Evolutionary conservation across 305 asterid species (phyloP), one percentile per base, ranked within the genome.

Genomic region (Fraxinus sp.): DNA sequence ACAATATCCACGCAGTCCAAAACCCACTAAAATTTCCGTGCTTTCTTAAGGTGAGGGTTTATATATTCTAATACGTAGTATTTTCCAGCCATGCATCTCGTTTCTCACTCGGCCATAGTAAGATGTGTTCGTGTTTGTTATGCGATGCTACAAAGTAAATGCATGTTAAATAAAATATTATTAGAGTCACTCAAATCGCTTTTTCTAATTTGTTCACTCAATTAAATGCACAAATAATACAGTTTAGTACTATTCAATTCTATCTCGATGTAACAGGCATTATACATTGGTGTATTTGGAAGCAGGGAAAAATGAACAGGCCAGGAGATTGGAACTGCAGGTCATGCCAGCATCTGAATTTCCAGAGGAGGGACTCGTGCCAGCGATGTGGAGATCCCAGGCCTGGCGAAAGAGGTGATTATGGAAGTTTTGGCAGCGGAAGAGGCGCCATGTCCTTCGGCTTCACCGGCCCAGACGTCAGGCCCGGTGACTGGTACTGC

Each of bases 401-500:
- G 88, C 95, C 93, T 4, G 97, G 93, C 0, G 94, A 83, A 2
- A 35, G 89, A n/a, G 90, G 75, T 0, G 92, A 88, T 7, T 89
- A 46, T 44, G 93, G 91, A 1, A 28, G 86, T 26, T 88, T 85
- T 70, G 90, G 89, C 0, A 92, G 93, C 7, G 85, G 95, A 62
- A 82, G 88, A 9, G 84, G 91, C 30, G 83, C 80, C 44, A 81
- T 89, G 7, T 36, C 92, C 3, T 87, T 85, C 57, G 93, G 90
- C 2, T 86, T 87, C 28, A 88, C 98, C 18, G 99, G 99, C 16
- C 98, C 98, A 3, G 97, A 96, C 57, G 99, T 96, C 0, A 91
- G 99, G 87, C 99, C 99, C 78, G 99, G 99, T 0, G 99, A 96
- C 87, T 94, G 98, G 99, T 93, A 94, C 87, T 96, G 99, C 90